These are phyloP conservation scores for Lactarius sp. DNA, from an alignment of 768 basidiomycete species.

Conservation along the genomic window DNA sequence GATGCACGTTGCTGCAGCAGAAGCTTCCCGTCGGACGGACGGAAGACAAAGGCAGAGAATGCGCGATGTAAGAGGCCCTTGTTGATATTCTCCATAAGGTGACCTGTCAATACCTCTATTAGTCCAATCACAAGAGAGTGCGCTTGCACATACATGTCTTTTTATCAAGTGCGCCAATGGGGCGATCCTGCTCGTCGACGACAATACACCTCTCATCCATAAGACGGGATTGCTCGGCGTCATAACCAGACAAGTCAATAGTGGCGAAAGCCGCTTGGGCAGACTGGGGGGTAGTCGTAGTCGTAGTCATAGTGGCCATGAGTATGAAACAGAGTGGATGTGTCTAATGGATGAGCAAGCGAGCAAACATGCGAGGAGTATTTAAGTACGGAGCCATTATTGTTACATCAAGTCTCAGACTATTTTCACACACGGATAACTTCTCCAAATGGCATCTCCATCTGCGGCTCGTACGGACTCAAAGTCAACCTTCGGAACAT, in stretches of 20 bases:
- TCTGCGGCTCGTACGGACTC: conserved; percentile 13
- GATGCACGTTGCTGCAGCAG: conserved; percentile 91
- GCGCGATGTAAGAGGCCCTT: conserved; percentile 94
- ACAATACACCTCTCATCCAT: conserved; percentile 97
- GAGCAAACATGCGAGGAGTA: conserved; percentile 5
- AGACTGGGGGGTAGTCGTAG: background rate
- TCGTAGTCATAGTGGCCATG: conserved; percentile 44
- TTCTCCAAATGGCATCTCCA: background rate
- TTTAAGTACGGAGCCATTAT: conserved; percentile 8
- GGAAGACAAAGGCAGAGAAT: conserved; percentile 96
- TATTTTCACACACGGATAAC: conserved; percentile 17
- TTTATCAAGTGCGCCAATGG: conserved; percentile 87
- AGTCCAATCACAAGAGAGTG: conserved; percentile 6
- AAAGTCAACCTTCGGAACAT: conserved; percentile 16
- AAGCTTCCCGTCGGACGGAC: conserved; percentile 89
- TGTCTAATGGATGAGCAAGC: background rate
- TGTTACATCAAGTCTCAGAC: background rate
- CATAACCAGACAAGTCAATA: conserved; percentile 79
- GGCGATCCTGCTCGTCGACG: conserved; percentile 81
- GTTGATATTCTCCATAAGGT: conserved; percentile 95
- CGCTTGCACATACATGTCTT: conserved; percentile 72
- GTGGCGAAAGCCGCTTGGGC: conserved; percentile 44
- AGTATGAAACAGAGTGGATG: conserved; percentile 13
- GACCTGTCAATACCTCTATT: conserved; percentile 48
- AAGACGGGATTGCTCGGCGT: conserved; percentile 85